These are phyloP conservation scores for Dictyostelium purpureum DNA, from an alignment of 78 protist species.

Conservation along the genomic window DNA sequence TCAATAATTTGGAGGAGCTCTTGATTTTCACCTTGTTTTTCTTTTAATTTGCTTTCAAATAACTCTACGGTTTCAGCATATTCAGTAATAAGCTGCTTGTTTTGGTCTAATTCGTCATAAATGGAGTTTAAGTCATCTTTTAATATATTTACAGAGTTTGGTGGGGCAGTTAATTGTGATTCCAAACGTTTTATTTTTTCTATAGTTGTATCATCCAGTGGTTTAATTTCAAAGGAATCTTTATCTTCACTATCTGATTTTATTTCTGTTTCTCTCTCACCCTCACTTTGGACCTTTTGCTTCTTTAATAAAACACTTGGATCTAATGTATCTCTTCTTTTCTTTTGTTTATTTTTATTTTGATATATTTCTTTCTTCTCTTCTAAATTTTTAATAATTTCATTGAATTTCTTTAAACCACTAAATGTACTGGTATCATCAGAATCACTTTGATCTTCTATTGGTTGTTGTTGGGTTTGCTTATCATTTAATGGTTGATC, in stretches of 20 bases:
- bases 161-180: background rate
- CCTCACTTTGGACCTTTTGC: no score
- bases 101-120: slow-evolving; percentile 2
- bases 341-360: background rate
- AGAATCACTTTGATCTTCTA: background rate
- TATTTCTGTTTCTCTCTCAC: no score
- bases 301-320: background rate
- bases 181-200: background rate
- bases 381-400: background rate
- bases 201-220: background rate
- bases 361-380: background rate
- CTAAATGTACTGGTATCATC: background rate
- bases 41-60: background rate
- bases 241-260: background rate
- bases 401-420: background rate
- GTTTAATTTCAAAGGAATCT: background rate
- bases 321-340: slow-evolving; percentile 19
- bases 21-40: background rate
- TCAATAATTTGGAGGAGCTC: background rate
- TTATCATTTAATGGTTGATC: background rate
- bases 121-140: background rate
- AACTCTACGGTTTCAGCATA: background rate
- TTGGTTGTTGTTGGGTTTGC: background rate
- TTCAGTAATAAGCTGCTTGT: background rate
- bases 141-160: background rate